These are phyloP conservation scores for Neocucurbitaria cava DNA, from an alignment of 2,329 filamentous ascomycete genomes.

Conservation along the genomic window DNA sequence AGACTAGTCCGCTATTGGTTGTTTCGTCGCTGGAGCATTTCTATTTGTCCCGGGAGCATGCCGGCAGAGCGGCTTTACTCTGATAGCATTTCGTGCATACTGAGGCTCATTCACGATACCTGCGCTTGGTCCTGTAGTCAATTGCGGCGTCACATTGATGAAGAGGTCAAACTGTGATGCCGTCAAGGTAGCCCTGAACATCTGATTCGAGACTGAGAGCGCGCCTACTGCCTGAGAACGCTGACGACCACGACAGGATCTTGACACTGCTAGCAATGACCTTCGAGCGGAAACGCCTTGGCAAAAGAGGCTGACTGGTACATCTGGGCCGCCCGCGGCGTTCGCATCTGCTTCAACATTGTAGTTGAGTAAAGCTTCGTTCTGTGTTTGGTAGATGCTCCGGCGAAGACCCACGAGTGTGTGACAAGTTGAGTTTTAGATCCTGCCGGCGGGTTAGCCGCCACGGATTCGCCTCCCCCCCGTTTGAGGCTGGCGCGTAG, in stretches of 20 bases:
- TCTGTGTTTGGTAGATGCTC: conserved; percentile 34
- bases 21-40: conserved; percentile 30
- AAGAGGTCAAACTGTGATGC: conserved; percentile 12
- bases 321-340: conserved; percentile 21
- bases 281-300: conserved; percentile 23
- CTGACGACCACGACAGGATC: conserved; percentile 12
- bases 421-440: conserved; percentile 43
- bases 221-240: conserved; percentile 7
- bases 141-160: conserved; percentile 18
- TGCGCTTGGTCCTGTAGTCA: conserved; percentile 11
- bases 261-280: conserved; percentile 19
- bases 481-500: conserved; percentile 47
- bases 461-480: conserved; percentile 36
- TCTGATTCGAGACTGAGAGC: conserved; percentile 20
- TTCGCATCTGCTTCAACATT: conserved; percentile 19
- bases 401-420: conserved; percentile 38
- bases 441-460: conserved; percentile 37
- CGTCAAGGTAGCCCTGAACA: conserved; percentile 15
- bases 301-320: conserved; percentile 25
- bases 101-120: conserved; percentile 31
- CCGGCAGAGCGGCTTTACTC: conserved; percentile 30
- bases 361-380: conserved; percentile 32
- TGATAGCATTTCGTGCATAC: conserved; percentile 18
- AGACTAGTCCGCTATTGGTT: conserved; percentile 26
- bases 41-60: conserved; percentile 27